Evolutionary conservation across 768 basidiomycete genomes (phyloP).

Genomic region (Naganishia onofrii): DNA sequence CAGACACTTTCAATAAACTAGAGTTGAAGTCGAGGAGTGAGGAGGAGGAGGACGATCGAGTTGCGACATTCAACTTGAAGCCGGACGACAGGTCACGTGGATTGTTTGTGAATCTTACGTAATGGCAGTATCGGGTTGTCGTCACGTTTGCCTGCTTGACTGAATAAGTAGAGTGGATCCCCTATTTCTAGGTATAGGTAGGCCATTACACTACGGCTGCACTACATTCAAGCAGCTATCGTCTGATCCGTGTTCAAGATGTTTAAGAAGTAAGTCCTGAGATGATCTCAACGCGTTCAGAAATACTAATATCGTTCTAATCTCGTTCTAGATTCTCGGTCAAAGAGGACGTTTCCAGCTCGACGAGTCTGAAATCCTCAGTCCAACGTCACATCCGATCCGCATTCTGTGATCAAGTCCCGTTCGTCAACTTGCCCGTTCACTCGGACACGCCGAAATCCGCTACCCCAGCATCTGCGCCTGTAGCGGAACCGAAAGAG

Average conservation of each 20-base stretch:
- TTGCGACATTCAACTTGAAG: too few relatives aligned
- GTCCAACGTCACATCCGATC: slow-evolving; percentile 85
- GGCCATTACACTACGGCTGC: too few relatives aligned
- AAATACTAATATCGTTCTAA: slow-evolving; percentile 11
- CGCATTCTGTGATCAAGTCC: slow-evolving; percentile 72
- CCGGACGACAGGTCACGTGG: too few relatives aligned
- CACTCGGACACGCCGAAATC: slow-evolving; percentile 55
- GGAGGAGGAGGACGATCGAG: not conserved
- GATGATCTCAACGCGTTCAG: not conserved
- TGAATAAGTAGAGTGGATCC: too few relatives aligned
- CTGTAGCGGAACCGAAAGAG: slow-evolving; percentile 27
- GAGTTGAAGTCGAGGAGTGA: not conserved
- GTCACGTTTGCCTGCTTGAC: too few relatives aligned
- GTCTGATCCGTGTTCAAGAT: slow-evolving; percentile 35
- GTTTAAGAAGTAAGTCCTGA: slow-evolving; percentile 52
- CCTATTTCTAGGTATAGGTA: not conserved
- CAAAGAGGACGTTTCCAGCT: slow-evolving; percentile 75
- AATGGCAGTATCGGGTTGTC: too few relatives aligned
- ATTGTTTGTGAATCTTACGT: too few relatives aligned
- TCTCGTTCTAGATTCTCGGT: slow-evolving; percentile 54
- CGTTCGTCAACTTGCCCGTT: slow-evolving; percentile 50
- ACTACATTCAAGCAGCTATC: too few relatives aligned
- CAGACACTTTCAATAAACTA: not conserved
- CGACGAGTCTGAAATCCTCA: slow-evolving; percentile 88
- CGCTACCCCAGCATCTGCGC: slow-evolving; percentile 9